A percentile compares a stretch with the other conserved stretches of the same genome.
Evolutionary conservation across 2,329 filamentous ascomycete species (phyloP).

Genomic region (Parascedosporium putredinis): DNA sequence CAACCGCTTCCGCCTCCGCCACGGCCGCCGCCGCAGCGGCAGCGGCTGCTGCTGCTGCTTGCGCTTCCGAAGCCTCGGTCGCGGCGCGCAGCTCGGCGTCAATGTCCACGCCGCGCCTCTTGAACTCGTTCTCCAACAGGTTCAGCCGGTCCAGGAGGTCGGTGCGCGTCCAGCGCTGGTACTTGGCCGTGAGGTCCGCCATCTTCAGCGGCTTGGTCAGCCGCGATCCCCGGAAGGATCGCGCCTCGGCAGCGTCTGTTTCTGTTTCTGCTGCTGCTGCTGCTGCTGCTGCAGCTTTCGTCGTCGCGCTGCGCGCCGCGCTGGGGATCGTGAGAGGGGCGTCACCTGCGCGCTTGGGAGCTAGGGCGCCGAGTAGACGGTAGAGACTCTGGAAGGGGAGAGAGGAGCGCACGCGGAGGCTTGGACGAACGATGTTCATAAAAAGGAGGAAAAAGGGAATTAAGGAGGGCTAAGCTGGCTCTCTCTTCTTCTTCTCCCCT

Average conservation of each 20-base stretch:
- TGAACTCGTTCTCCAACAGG: constrained; percentile 56
- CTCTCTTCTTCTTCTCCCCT: no score
- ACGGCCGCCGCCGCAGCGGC: constrained; percentile 9
- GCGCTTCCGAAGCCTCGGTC: constrained; percentile 8
- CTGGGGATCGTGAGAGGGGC: no score
- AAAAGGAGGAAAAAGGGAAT: no score
- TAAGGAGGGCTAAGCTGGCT: no score
- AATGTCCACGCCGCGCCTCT: constrained; percentile 18
- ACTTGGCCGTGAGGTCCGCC: constrained; percentile 29
- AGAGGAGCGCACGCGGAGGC: background rate
- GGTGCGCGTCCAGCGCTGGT: constrained; percentile 57
- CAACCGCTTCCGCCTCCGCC: background rate
- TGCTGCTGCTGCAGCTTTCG: no score
- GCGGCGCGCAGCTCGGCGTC: constrained; percentile 9
- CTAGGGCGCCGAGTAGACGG: no score
- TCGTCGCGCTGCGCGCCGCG: background rate
- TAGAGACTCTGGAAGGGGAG: no score
- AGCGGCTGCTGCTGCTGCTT: constrained; percentile 4
- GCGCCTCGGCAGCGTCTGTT: no score
- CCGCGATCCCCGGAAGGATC: no score
- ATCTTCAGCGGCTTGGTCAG: constrained; percentile 15
- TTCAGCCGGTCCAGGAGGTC: constrained; percentile 59
- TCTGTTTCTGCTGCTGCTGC: no score
- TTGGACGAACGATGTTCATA: constrained; percentile 1
- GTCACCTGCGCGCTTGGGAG: no score